Conservation (phyloP, 2,329 filamentous ascomycete species). For the Dryadomyces sulphureus region DNA sequence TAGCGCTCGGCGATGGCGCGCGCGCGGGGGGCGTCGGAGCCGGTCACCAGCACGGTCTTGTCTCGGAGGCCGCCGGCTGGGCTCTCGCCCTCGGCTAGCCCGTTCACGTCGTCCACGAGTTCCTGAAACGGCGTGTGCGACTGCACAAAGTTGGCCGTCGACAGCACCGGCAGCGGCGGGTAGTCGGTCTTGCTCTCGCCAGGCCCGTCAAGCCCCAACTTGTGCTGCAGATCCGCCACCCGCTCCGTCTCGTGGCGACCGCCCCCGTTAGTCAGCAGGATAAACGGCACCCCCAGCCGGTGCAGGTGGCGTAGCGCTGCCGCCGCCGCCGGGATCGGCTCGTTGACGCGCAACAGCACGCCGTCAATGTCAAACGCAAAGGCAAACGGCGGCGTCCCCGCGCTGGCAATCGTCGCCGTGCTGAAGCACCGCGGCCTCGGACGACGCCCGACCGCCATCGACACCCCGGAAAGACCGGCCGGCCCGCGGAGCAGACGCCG, state of each 20-base stretch:
- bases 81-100: background rate
- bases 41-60: conserved; percentile 63
- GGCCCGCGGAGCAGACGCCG: no score
- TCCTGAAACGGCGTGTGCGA: conserved; percentile 82
- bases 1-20: conserved; percentile 62
- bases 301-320: conserved; percentile 62
- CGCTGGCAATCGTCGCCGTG: background rate
- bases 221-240: conserved; percentile 52
- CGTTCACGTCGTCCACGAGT: conserved; percentile 24
- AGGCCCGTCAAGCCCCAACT: conserved; percentile 70
- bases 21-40: conserved; percentile 52
- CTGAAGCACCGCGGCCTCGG: background rate
- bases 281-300: conserved; percentile 67
- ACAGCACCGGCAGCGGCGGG: conserved; percentile 47
- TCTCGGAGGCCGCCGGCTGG: conserved; percentile 29
- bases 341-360: conserved; percentile 73
- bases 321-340: conserved; percentile 63
- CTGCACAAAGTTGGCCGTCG: conserved; percentile 63
- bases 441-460: no score
- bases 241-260: conserved; percentile 68
- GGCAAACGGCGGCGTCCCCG: conserved; percentile 18
- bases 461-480: no score
- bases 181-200: conserved; percentile 71
- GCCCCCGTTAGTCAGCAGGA: conserved; percentile 90
- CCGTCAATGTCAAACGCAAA: conserved; percentile 60